Percentiles rank a stretch among this genome's conserved stretches.
Conservation (phyloP, 495 filamentous ascomycete genomes). For the Xylaria venustula region DNA sequence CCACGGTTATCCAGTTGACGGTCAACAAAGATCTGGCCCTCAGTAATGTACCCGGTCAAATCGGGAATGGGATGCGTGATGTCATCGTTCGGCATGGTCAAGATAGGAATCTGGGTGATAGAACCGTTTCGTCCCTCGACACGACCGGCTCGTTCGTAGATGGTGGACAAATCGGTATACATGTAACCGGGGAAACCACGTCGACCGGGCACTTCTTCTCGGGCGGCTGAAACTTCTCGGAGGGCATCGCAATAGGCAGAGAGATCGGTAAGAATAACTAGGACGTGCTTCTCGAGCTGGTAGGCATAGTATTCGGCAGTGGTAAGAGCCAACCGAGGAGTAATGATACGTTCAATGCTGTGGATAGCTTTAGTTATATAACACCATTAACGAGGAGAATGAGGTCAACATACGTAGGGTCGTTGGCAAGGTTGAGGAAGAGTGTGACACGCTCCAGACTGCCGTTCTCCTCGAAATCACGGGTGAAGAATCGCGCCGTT, state of each 20-base stretch:
- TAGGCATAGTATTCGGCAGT: slow-evolving; percentile 99
- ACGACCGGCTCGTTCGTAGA: slow-evolving; percentile 99
- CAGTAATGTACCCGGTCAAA: slow-evolving; percentile 97
- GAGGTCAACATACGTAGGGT: slow-evolving; percentile 74
- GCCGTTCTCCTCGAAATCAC: slow-evolving; percentile 99
- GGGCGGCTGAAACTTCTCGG: slow-evolving; percentile 94
- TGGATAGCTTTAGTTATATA: slow-evolving; percentile 24
- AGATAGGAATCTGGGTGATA: slow-evolving; percentile 97
- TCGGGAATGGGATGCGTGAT: slow-evolving; percentile 99
- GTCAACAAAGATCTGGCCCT: slow-evolving; percentile 98
- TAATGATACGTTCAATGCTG: slow-evolving; percentile 99
- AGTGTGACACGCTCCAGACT: slow-evolving; percentile 95
- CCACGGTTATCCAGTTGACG: slow-evolving; percentile 93
- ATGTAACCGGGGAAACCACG: slow-evolving; percentile 99
- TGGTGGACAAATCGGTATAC: slow-evolving; percentile 99
- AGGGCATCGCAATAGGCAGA: slow-evolving; percentile 98
- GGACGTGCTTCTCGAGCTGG: slow-evolving; percentile 98
- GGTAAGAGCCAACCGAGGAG: slow-evolving; percentile 94
- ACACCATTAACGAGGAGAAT: neutral
- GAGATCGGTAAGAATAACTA: slow-evolving; percentile 97
- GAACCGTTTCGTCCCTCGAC: slow-evolving; percentile 96
- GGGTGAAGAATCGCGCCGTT: slow-evolving; percentile 96
- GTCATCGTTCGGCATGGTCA: slow-evolving; percentile 99
- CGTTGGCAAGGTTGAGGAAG: slow-evolving; percentile 98
- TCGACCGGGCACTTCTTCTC: slow-evolving; percentile 99